Conservation (phyloP, 192 early-diverging fungal species). For the Backusella liffmaniae region DNA sequence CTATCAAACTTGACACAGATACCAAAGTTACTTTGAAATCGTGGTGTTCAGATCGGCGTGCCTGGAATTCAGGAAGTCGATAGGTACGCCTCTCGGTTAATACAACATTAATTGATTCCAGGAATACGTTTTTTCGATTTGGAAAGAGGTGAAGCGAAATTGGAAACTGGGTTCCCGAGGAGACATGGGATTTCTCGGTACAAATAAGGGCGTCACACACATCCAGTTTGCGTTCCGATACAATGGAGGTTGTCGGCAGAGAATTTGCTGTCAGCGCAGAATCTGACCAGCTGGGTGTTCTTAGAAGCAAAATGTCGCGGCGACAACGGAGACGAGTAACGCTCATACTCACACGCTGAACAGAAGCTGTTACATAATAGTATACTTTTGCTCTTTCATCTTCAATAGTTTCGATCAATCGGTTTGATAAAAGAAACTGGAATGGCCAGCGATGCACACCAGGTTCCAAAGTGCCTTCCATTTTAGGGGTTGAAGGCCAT, state of each 20-base stretch:
- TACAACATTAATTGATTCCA: slow-evolving; percentile 29
- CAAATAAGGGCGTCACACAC: slow-evolving; percentile 20
- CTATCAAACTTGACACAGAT: slow-evolving; percentile 2
- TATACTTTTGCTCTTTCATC: slow-evolving; percentile 32
- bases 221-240: slow-evolving; percentile 20
- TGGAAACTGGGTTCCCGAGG: slow-evolving; percentile 28
- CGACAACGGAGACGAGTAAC: slow-evolving; percentile 14
- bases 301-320: slow-evolving; percentile 26
- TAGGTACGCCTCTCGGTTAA: slow-evolving; percentile 24
- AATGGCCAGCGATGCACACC: slow-evolving; percentile 33
- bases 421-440: slow-evolving; percentile 30
- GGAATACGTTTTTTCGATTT: slow-evolving; percentile 19
- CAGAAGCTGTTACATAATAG: slow-evolving; percentile 25
- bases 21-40: slow-evolving; percentile 10
- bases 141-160: slow-evolving; percentile 20
- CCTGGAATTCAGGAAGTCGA: slow-evolving; percentile 31
- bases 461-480: not conserved
- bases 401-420: slow-evolving; percentile 31
- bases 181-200: slow-evolving; percentile 24
- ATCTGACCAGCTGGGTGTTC: slow-evolving; percentile 25
- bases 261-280: slow-evolving; percentile 19
- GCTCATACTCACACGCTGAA: slow-evolving; percentile 15
- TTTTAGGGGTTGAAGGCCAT: not conserved
- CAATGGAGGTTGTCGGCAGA: slow-evolving; percentile 24
- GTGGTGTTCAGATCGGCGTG: slow-evolving; percentile 8